phyloP scores from a whole-genome alignment of 2,329 filamentous ascomycete genomes.

The Fusarium circinatum region DNA sequence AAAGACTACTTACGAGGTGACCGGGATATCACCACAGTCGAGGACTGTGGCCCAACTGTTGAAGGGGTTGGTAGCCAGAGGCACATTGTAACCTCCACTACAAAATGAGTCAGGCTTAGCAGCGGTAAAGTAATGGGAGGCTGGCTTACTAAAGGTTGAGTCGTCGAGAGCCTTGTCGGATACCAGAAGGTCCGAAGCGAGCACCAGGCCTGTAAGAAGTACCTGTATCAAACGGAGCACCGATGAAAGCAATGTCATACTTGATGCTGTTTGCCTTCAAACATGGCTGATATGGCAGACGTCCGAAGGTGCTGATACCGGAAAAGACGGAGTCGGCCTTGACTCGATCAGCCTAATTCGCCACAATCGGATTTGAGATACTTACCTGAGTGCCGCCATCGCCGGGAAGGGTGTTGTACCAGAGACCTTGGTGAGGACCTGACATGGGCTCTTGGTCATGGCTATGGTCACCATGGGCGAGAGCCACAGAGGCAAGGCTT shows the following conservation, averaged over 20 bases:
- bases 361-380: accelerated
- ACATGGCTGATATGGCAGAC: slow-evolving; percentile 81
- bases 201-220: slow-evolving; percentile 87
- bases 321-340: slow-evolving; percentile 90
- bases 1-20: slow-evolving; percentile 73
- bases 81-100: slow-evolving; percentile 89
- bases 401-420: slow-evolving; percentile 85
- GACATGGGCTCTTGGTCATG: slow-evolving; percentile 69
- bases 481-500: slow-evolving; percentile 59
- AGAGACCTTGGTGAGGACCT: slow-evolving; percentile 78
- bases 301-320: slow-evolving; percentile 86
- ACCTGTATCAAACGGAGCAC: slow-evolving; percentile 86
- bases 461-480: slow-evolving; percentile 64
- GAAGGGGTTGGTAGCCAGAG: slow-evolving; percentile 82
- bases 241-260: slow-evolving; percentile 88
- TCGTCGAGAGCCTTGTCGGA: slow-evolving; percentile 85
- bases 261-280: slow-evolving; percentile 62
- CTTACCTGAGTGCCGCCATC: slow-evolving; percentile 83
- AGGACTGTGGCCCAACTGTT: slow-evolving; percentile 81
- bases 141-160: slow-evolving; percentile 84
- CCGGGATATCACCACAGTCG: slow-evolving; percentile 86
- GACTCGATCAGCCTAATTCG: neutral
- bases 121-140: neutral
- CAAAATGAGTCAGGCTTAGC: neutral
- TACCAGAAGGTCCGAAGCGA: slow-evolving; percentile 84